A percentile compares a stretch with the other conserved stretches of the same genome.
phyloP scores from a whole-genome alignment of 768 basidiomycete species.

The Lepiota subincarnata region DNA sequence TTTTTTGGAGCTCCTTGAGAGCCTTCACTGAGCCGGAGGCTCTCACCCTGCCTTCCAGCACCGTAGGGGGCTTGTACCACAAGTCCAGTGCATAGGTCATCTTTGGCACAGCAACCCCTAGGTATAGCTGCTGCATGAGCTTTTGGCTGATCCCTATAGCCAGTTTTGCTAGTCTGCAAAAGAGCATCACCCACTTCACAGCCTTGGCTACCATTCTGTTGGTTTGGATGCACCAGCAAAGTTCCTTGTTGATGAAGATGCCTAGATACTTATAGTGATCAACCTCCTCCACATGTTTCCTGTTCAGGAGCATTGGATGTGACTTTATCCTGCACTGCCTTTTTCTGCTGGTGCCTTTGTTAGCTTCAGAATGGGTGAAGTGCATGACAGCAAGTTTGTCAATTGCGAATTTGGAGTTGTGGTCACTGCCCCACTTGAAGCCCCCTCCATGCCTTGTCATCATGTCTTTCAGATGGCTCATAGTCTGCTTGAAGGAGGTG shows the following conservation, averaged over 20 bases:
- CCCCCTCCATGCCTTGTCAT: slow-evolving; percentile 21
- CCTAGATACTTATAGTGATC: slow-evolving; percentile 24
- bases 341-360: neutral
- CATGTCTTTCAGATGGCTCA: slow-evolving; percentile 20
- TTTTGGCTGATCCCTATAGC: slow-evolving; percentile 14
- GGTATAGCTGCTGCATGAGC: slow-evolving; percentile 20
- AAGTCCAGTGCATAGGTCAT: slow-evolving; percentile 22
- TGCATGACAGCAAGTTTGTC: slow-evolving; percentile 27
- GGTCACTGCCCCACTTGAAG: slow-evolving; percentile 22
- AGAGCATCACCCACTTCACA: slow-evolving; percentile 13
- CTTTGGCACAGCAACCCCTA: slow-evolving; percentile 21
- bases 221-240: slow-evolving; percentile 14
- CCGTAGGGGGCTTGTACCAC: slow-evolving; percentile 18
- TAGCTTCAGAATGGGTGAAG: slow-evolving; percentile 12
- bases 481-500: slow-evolving; percentile 17
- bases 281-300: slow-evolving; percentile 12
- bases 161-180: slow-evolving; percentile 14
- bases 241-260: slow-evolving; percentile 19
- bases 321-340: neutral
- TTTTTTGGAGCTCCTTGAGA: slow-evolving; percentile 10
- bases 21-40: slow-evolving; percentile 13
- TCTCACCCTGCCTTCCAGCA: neutral
- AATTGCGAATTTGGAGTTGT: slow-evolving; percentile 28
- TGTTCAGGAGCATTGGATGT: slow-evolving; percentile 8
- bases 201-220: slow-evolving; percentile 12